These are phyloP conservation scores for Neurospora tetrasperma DNA, from an alignment of 495 filamentous ascomycete genomes.

Conservation along the genomic window DNA sequence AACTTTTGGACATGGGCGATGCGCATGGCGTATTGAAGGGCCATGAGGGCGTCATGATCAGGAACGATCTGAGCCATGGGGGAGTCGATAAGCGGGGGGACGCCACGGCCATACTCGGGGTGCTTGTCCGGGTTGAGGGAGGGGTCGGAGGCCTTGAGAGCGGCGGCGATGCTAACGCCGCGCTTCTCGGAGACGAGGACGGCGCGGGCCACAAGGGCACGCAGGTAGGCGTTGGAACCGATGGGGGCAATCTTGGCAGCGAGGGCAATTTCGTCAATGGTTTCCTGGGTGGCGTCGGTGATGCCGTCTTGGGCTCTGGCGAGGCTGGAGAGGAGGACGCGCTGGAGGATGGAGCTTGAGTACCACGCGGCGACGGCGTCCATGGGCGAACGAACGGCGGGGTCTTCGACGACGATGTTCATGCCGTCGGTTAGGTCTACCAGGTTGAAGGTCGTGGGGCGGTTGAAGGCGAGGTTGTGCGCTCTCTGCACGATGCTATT, in stretches of 20 bases:
- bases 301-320: constrained; percentile 28
- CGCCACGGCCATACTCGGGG: constrained; percentile 12
- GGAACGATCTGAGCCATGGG: constrained; percentile 24
- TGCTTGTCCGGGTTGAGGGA: constrained; percentile 35
- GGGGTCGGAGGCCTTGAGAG: constrained; percentile 42
- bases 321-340: constrained; percentile 52
- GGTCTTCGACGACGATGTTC: constrained; percentile 77
- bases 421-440: constrained; percentile 56
- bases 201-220: constrained; percentile 66
- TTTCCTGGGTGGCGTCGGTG: constrained; percentile 23
- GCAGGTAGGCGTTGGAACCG: constrained; percentile 61
- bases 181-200: constrained; percentile 45
- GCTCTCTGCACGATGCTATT: constrained; percentile 72
- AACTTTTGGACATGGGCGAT: constrained; percentile 54
- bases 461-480: constrained; percentile 86
- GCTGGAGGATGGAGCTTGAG: constrained; percentile 66
- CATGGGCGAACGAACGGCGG: constrained; percentile 74
- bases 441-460: constrained; percentile 55
- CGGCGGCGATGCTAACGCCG: constrained; percentile 43
- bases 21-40: constrained; percentile 74
- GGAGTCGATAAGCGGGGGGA: constrained; percentile 20
- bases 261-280: constrained; percentile 49
- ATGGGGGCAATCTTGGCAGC: constrained; percentile 70
- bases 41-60: constrained; percentile 55
- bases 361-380: constrained; percentile 90